Evolutionary conservation across 2,329 filamentous ascomycete species (phyloP).

Genomic region (Botryotinia narcissicola): DNA sequence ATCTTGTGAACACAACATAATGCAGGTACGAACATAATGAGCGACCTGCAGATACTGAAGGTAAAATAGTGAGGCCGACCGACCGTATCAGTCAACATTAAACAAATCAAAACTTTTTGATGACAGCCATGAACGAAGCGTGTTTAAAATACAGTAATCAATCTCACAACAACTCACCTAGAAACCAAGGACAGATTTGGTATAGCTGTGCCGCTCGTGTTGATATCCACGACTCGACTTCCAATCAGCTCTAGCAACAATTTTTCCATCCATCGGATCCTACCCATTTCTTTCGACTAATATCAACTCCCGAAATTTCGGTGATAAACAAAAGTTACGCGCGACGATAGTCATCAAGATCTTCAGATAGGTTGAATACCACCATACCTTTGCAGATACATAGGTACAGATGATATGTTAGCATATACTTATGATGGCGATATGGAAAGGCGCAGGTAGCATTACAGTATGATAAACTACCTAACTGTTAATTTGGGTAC

Average conservation of each 20-base stretch:
- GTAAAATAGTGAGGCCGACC: neutral
- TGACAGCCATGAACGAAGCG: neutral
- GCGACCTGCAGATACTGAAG: slow-evolving; percentile 10
- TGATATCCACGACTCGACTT: neutral
- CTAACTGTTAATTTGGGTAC: neutral
- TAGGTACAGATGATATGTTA: neutral
- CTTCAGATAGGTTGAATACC: neutral
- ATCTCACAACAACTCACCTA: neutral
- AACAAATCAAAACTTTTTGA: slow-evolving; percentile 9
- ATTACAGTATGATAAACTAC: slow-evolving; percentile 1
- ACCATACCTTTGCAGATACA: neutral
- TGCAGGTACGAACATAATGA: slow-evolving; percentile 16
- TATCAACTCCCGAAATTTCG: slow-evolving; percentile 10
- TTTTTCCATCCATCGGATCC: slow-evolving; percentile 12
- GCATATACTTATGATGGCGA: neutral
- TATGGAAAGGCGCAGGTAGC: slow-evolving; percentile 16
- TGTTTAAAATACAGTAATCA: neutral
- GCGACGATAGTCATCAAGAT: neutral
- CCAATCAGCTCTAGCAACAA: neutral
- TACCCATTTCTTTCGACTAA: neutral
- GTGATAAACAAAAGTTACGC: neutral
- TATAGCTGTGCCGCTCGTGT: slow-evolving; percentile 5
- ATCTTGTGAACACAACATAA: slow-evolving; percentile 18
- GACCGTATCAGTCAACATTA: neutral
- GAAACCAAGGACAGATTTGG: neutral